These are phyloP conservation scores for Fusarium devonianum DNA, from an alignment of 2,329 filamentous ascomycete species.

Conservation along the genomic window DNA sequence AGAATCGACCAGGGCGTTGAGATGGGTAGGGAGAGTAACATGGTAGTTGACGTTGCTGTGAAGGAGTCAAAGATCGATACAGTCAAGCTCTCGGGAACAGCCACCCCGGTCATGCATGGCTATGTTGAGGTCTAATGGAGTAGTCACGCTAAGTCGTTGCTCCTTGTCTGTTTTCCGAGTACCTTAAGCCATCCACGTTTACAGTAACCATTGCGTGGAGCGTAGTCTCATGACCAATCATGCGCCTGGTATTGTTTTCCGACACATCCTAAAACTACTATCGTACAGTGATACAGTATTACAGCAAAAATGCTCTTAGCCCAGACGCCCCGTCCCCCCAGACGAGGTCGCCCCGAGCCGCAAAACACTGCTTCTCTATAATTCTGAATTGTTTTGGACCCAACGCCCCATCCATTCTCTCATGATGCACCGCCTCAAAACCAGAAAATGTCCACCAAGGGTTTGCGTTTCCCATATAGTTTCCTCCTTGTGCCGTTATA, in stretches of 20 bases:
- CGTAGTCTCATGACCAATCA: constrained; percentile 32
- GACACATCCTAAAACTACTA: constrained; percentile 42
- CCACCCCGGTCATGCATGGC: constrained; percentile 48
- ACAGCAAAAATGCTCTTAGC: constrained; percentile 38
- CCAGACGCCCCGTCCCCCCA: constrained; percentile 36
- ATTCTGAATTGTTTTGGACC: constrained; percentile 39
- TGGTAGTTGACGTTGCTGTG: constrained; percentile 54
- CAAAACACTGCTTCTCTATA: constrained; percentile 40
- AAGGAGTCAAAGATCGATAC: constrained; percentile 43
- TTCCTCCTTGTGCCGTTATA: constrained; percentile 24
- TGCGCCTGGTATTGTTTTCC: constrained; percentile 38
- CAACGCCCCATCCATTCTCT: constrained; percentile 34
- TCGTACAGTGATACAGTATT: constrained; percentile 51
- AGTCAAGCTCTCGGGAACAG: constrained; percentile 47
- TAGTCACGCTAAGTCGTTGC: too few relatives aligned
- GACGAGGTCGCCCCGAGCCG: constrained; percentile 32
- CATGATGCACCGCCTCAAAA: constrained; percentile 36
- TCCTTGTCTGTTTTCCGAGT: too few relatives aligned
- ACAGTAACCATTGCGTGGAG: too few relatives aligned
- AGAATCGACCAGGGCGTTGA: constrained; percentile 71
- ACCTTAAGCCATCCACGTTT: too few relatives aligned
- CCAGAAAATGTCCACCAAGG: constrained; percentile 33
- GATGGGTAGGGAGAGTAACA: constrained; percentile 67
- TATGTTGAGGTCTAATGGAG: too few relatives aligned
- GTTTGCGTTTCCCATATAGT: constrained; percentile 26